Percentiles rank a stretch among this genome's conserved stretches.
Evolutionary conservation across 1,284 basidiomycete species (phyloP).

Genomic region (Coniferiporia sulphurascens): DNA sequence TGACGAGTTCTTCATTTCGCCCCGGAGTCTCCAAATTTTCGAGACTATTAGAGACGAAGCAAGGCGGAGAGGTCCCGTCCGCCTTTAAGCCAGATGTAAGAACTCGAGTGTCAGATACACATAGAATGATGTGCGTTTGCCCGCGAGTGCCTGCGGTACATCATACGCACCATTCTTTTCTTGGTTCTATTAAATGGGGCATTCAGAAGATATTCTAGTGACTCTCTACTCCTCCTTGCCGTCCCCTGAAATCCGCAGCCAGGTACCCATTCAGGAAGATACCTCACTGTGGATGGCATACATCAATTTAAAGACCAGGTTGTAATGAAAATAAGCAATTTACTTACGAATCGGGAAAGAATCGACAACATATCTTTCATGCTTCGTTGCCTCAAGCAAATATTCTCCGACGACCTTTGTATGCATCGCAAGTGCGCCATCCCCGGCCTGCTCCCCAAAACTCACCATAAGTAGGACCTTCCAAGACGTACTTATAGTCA

Average conservation of each 20-base stretch:
- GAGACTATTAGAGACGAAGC: constrained; percentile 1
- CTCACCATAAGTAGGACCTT: too few relatives aligned
- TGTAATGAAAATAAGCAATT: constrained; percentile 1
- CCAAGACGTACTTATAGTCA: too few relatives aligned
- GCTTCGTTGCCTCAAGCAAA: too few relatives aligned
- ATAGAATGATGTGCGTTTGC: too few relatives aligned
- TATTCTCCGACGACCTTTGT: too few relatives aligned
- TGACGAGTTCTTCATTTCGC: not conserved
- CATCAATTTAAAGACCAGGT: too few relatives aligned
- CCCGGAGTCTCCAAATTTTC: not conserved
- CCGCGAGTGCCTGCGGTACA: too few relatives aligned
- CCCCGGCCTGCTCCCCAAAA: too few relatives aligned
- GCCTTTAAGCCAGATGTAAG: not conserved
- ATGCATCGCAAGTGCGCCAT: too few relatives aligned
- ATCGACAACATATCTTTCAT: constrained; percentile 4
- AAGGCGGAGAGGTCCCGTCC: not conserved
- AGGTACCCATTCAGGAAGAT: constrained; percentile 17
- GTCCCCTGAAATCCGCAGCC: constrained; percentile 14
- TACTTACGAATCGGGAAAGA: constrained; percentile 11
- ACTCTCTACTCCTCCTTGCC: constrained; percentile 13
- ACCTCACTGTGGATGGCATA: constrained; percentile 8
- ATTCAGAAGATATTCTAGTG: not conserved
- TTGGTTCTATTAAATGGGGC: not conserved
- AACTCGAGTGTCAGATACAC: too few relatives aligned
- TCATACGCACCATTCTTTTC: not conserved